Conservation (phyloP, 306 rosid species). For the Cicer arietinum region DNA sequence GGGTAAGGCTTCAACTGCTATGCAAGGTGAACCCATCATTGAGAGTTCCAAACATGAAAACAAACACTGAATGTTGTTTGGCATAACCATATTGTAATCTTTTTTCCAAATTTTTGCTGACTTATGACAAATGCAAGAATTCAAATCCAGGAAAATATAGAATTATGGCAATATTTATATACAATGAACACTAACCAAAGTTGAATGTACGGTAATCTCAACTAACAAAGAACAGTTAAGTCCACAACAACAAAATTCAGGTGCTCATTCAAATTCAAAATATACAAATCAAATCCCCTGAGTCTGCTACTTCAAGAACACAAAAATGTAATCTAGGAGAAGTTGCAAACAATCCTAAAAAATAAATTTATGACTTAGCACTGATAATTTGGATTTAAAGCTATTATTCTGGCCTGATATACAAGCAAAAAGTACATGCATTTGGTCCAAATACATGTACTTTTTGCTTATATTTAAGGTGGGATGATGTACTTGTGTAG, state of each 20-base stretch:
- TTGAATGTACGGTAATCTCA: constrained; percentile 25
- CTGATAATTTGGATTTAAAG: constrained; percentile 7
- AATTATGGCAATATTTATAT: background rate
- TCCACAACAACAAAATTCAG: background rate
- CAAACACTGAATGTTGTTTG: background rate
- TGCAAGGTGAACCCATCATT: background rate
- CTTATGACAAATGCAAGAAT: constrained; percentile 5
- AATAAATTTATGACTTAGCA: background rate
- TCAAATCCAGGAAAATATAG: constrained; percentile 6
- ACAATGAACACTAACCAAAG: constrained; percentile 13
- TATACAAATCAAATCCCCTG: background rate
- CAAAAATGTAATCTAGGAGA: constrained; percentile 9
- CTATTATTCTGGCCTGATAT: too few species aligned
- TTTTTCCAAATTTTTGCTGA: background rate
- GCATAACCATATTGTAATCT: background rate
- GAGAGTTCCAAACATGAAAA: background rate
- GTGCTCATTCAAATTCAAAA: constrained; percentile 20
- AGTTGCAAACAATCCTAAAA: constrained; percentile 11
- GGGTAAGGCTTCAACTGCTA: too few species aligned
- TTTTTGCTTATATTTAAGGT: too few species aligned
- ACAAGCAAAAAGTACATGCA: too few species aligned
- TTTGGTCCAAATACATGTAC: too few species aligned
- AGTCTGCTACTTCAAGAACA: background rate
- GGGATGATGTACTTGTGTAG: background rate
- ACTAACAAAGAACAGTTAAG: background rate